Evolutionary conservation across 306 rosid species (phyloP).

Genomic region (Rubus idaeus): DNA sequence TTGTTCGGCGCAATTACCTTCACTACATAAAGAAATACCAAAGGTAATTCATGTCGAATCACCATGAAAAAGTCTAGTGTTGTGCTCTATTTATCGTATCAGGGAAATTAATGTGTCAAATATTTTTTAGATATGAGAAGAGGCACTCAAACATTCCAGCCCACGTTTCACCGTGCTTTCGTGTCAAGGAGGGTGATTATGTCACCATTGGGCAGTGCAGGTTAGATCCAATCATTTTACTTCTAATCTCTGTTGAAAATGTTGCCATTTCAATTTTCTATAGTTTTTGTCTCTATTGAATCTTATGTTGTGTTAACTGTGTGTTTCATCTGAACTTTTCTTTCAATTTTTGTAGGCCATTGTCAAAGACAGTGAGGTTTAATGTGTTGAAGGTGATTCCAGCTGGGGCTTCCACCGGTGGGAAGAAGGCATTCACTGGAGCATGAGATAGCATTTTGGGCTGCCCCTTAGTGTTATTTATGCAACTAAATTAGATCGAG

Average conservation of each 20-base stretch:
- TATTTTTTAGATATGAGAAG: slow-evolving; percentile 51
- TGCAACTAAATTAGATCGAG: slow-evolving; percentile 30
- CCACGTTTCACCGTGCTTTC: slow-evolving; percentile 66
- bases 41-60: slow-evolving; percentile 22
- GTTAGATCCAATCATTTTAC: slow-evolving; percentile 24
- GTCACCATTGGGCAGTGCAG: slow-evolving; percentile 77
- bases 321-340: not conserved
- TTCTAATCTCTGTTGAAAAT: too few relatives aligned
- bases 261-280: not conserved
- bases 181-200: slow-evolving; percentile 72
- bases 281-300: not conserved
- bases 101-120: not conserved
- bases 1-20: slow-evolving; percentile 64
- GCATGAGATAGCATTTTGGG: slow-evolving; percentile 26
- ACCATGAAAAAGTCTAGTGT: not conserved
- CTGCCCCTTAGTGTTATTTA: slow-evolving; percentile 20
- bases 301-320: not conserved
- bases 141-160: slow-evolving; percentile 74
- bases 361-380: slow-evolving; percentile 69
- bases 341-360: slow-evolving; percentile 39
- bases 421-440: slow-evolving; percentile 66
- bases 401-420: slow-evolving; percentile 59
- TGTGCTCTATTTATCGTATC: not conserved
- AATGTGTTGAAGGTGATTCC: slow-evolving; percentile 66
- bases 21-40: slow-evolving; percentile 68